These are phyloP conservation scores for Dunaliella primolecta DNA, from an alignment of 139 green algal species.

Conservation along the genomic window DNA sequence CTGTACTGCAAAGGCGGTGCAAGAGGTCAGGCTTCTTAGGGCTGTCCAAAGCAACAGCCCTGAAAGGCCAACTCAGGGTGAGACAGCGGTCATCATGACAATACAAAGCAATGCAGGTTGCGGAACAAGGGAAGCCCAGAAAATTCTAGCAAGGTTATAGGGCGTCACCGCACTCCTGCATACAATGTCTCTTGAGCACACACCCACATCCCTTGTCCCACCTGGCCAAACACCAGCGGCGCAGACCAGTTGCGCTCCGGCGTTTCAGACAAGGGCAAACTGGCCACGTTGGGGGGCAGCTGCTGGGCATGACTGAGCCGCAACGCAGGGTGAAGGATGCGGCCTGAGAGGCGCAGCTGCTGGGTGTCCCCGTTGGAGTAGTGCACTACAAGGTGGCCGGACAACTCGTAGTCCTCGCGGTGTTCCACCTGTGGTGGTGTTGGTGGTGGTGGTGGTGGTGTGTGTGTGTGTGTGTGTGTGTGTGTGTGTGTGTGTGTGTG, in stretches of 20 bases:
- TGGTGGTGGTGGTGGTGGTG: no score
- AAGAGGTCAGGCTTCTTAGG: no score
- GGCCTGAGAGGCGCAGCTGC: constrained; percentile 22
- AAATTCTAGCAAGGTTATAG: no score
- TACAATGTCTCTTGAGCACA: no score
- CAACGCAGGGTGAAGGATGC: constrained; percentile 36
- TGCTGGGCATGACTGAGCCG: constrained; percentile 18
- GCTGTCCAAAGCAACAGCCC: no score
- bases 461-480: not conserved
- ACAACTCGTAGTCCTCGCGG: constrained; percentile 17
- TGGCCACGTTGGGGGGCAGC: not conserved
- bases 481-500: not conserved
- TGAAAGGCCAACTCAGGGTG: no score
- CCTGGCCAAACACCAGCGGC: constrained; percentile 20
- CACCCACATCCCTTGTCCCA: not conserved
- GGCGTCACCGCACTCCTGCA: no score
- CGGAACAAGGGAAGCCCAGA: no score
- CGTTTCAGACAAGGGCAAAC: not conserved
- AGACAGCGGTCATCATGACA: no score
- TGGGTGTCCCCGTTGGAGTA: constrained; percentile 44
- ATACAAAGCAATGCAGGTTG: no score
- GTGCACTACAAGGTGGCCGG: constrained; percentile 15
- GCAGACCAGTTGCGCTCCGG: not conserved
- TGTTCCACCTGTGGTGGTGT: constrained; percentile 16
- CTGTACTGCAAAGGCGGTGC: no score